Percentiles rank a stretch among this genome's conserved stretches.
Conservation (phyloP, 371 early-diverging fungal genomes). For the Massospora cicadina region DNA sequence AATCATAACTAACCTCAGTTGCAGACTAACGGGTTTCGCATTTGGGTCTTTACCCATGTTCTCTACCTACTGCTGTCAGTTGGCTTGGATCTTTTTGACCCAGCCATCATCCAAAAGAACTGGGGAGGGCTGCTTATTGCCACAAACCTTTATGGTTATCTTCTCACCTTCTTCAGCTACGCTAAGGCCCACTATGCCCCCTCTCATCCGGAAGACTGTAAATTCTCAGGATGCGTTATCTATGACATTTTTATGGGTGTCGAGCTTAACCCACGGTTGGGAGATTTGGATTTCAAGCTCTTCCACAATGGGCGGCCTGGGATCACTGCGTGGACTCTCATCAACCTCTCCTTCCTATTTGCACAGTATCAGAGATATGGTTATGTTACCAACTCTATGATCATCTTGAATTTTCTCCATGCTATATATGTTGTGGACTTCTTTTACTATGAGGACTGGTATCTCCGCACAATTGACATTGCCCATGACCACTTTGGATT, state of each 20-base stretch:
- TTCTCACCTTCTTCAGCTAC: constrained; percentile 46
- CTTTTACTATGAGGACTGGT: constrained; percentile 71
- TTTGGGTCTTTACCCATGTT: constrained; percentile 52
- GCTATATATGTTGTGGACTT: constrained; percentile 57
- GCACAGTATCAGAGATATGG: constrained; percentile 48
- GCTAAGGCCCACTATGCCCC: constrained; percentile 54
- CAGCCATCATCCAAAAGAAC: constrained; percentile 48
- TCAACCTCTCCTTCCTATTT: constrained; percentile 45
- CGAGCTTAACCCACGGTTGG: constrained; percentile 62
- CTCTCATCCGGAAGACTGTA: constrained; percentile 60
- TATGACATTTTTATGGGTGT: constrained; percentile 60
- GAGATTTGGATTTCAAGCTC: constrained; percentile 61
- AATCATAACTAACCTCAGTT: background rate
- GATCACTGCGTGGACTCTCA: constrained; percentile 65
- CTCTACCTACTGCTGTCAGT: constrained; percentile 38
- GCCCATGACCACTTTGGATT: constrained; percentile 67
- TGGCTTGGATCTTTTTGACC: constrained; percentile 31
- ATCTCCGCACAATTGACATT: constrained; percentile 53
- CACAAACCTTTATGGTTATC: constrained; percentile 57
- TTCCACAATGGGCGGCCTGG: constrained; percentile 73
- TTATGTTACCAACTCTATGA: constrained; percentile 59
- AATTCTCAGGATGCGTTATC: constrained; percentile 40
- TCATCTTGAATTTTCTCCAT: constrained; percentile 48
- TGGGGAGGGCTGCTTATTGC: constrained; percentile 56
- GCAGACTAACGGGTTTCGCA: constrained; percentile 54